Percentiles rank a stretch among this genome's conserved stretches.
Conservation (phyloP, 352 stramenopile species). For the Phytopythium montanum region DNA sequence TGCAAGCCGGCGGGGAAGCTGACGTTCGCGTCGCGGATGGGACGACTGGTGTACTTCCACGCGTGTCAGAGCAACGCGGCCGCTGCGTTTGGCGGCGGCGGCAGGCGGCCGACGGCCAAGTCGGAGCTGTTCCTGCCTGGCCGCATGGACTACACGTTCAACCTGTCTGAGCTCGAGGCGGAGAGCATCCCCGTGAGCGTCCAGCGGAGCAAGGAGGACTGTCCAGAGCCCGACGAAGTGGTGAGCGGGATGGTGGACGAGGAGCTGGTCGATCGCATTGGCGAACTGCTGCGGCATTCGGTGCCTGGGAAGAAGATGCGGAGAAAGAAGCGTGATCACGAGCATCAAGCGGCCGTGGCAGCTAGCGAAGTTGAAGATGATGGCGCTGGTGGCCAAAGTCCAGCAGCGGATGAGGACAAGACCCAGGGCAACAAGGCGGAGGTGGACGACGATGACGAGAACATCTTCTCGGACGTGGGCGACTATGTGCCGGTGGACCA, state of each 20-base stretch:
- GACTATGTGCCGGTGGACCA: constrained; percentile 71
- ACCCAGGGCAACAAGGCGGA: constrained; percentile 5
- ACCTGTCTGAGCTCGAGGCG: constrained; percentile 28
- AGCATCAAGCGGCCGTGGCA: not conserved
- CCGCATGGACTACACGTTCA: constrained; percentile 77
- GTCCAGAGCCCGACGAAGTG: constrained; percentile 50
- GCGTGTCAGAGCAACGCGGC: constrained; percentile 38
- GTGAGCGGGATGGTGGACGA: constrained; percentile 51
- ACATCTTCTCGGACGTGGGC: constrained; percentile 72
- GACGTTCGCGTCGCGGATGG: constrained; percentile 58
- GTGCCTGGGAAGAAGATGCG: constrained; percentile 37
- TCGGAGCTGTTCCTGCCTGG: constrained; percentile 74
- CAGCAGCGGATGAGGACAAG: not conserved
- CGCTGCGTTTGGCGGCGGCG: not conserved
- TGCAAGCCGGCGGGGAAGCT: constrained; percentile 19
- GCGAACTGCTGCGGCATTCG: constrained; percentile 23
- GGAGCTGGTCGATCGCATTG: constrained; percentile 38
- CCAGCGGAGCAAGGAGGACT: constrained; percentile 74
- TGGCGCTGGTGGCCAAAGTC: not conserved
- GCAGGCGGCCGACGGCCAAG: constrained; percentile 10
- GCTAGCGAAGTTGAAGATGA: not conserved
- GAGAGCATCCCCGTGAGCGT: constrained; percentile 59
- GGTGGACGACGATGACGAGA: constrained; percentile 37
- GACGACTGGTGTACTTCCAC: constrained; percentile 62
- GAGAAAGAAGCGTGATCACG: constrained; percentile 33